Base-by-base conservation (phyloP, 371 early-diverging fungal genomes). In the Fennellomyces sp. region DNA sequence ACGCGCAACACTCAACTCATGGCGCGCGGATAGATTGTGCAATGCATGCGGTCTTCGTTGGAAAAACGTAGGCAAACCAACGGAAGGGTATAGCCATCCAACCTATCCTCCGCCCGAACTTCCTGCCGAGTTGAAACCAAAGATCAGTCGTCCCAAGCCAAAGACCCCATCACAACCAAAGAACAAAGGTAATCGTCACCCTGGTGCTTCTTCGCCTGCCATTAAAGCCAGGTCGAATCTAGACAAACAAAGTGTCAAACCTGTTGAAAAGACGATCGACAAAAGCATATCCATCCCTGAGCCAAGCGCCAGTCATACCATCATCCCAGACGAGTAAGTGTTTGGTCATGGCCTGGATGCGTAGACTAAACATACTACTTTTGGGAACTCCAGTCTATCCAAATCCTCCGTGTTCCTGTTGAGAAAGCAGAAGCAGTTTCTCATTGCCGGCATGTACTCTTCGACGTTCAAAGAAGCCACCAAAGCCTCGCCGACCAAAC, bases 31-130 rank as follows among this genome's bases (percentile, higher is more conserved):
- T n/a, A 78, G 79, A 23, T 51, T 78, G 12, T 78, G 79, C 57
- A 78, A 78, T 66, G 73, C 73, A 2, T 78, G 79, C 63, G 79
- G 79, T 15, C 52, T 75, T 30, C 64, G 63, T 52, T 75, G 72
- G 57, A 60, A 60, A 47, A 36, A 52, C 21, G 17, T 30, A 8
- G 47, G 48, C 3, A 25, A 45, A 17, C 61, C 55, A 3, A 28
- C 11, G 2, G 26, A 54, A 39, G 55, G 42, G 3, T 52, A 48
- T 7, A 38, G 29, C n/a, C 30, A 31, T 31, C 11, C 23, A 15
- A 36, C 58, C 1, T 51, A 27, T 27, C 47, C 53, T 36, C 51
- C 52, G 4, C 53, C 52, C 2, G 25, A 39, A 8, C 42, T 49
- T 36, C 51, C 51, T 1, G 17, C 3, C 5, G 12, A 26, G 13